These are phyloP conservation scores for Trichoderma simmonsii DNA, from an alignment of 2,329 filamentous ascomycete genomes.

Conservation along the genomic window DNA sequence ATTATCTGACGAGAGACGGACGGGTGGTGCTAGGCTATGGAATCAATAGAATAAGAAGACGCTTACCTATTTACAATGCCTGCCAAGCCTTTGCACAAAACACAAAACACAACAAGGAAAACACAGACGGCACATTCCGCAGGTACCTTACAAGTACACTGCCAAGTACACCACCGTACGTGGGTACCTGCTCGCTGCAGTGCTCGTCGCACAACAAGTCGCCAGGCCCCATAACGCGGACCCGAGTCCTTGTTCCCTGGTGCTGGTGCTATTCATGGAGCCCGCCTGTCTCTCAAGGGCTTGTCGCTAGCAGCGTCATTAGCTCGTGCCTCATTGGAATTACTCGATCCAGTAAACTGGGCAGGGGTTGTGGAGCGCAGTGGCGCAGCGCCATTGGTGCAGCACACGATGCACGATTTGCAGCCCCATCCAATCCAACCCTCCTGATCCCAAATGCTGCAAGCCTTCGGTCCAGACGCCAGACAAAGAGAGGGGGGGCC, in stretches of 20 bases:
- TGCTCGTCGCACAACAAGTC: background rate
- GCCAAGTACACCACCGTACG: too few relatives aligned
- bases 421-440: background rate
- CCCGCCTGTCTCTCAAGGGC: background rate
- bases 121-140: too few relatives aligned
- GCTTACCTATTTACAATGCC: too few relatives aligned
- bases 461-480: conserved; percentile 7
- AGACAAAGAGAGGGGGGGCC: background rate
- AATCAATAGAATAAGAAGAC: too few relatives aligned
- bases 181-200: too few relatives aligned
- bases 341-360: conserved; percentile 3
- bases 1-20: background rate
- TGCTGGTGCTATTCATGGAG: background rate
- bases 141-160: too few relatives aligned
- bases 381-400: background rate
- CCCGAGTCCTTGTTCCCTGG: background rate
- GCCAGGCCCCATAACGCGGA: background rate
- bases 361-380: background rate
- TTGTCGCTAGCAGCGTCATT: background rate
- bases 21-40: too few relatives aligned
- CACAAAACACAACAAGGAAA: too few relatives aligned
- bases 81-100: too few relatives aligned
- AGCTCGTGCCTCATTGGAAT: background rate
- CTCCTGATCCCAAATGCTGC: conserved; percentile 5
- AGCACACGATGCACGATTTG: background rate